phyloP scores from a whole-genome alignment of 495 filamentous ascomycete genomes.

The Xylaria castorea region DNA sequence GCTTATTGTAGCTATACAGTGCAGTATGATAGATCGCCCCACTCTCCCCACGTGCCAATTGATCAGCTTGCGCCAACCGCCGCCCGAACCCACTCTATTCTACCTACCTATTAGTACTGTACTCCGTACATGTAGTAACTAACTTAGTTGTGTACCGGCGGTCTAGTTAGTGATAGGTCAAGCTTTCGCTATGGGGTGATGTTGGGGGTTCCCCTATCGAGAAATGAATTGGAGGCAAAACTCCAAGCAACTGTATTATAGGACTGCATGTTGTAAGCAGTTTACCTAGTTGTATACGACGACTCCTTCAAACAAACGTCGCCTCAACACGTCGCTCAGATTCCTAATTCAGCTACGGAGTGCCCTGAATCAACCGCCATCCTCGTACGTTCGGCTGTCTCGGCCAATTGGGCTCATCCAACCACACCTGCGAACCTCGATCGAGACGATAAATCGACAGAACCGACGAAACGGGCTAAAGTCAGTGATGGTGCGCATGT shows the following conservation, averaged over 20 bases:
- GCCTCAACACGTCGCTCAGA: background rate
- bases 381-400: background rate
- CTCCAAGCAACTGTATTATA: background rate
- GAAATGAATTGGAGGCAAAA: background rate
- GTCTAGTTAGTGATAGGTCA: too few species aligned
- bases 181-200: background rate
- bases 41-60: constrained; percentile 15
- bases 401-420: constrained; percentile 7
- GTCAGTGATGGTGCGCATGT: constrained; percentile 39
- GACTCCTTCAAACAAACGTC: background rate
- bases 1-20: too few species aligned
- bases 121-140: too few species aligned
- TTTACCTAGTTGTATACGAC: background rate
- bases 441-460: constrained; percentile 19
- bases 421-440: constrained; percentile 11
- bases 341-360: background rate
- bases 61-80: background rate
- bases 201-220: background rate
- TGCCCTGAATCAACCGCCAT: background rate
- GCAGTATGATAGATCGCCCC: too few species aligned
- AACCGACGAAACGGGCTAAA: constrained; percentile 29
- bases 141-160: too few species aligned
- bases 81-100: too few species aligned
- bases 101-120: too few species aligned
- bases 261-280: background rate